Evolutionary conservation across 2,329 filamentous ascomycete species (phyloP).

Genomic region (Claviceps maximensis): DNA sequence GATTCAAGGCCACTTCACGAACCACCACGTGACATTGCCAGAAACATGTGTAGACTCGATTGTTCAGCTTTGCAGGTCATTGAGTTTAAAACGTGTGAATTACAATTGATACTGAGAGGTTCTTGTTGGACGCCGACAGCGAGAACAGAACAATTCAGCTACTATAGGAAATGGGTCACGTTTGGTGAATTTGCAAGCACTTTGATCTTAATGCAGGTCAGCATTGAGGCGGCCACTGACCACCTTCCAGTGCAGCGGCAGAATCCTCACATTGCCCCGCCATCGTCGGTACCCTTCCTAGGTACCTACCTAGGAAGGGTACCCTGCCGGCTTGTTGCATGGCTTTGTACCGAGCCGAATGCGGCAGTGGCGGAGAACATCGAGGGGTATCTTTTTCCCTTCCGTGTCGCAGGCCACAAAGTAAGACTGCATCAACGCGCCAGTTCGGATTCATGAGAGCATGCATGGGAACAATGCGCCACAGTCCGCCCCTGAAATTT

Average conservation of each 20-base stretch:
- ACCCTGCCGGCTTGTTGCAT: too few relatives aligned
- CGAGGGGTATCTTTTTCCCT: too few relatives aligned
- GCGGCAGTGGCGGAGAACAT: neutral
- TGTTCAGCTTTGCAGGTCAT: neutral
- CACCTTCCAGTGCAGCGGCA: neutral
- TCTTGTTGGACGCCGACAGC: neutral
- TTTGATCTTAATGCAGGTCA: neutral
- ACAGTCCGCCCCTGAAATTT: neutral
- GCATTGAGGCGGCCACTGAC: neutral
- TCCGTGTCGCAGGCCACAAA: neutral
- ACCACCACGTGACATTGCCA: constrained; percentile 2
- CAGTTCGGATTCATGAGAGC: neutral
- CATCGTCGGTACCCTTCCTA: neutral
- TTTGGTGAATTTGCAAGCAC: neutral
- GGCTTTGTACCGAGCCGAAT: neutral
- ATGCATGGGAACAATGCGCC: neutral
- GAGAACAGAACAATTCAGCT: neutral
- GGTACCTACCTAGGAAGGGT: too few relatives aligned
- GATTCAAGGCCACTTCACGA: neutral
- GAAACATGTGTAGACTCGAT: neutral
- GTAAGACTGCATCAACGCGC: neutral
- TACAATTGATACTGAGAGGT: neutral
- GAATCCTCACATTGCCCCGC: neutral
- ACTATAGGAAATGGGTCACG: neutral
- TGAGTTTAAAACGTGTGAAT: neutral